Conservation (phyloP, 1,139 yeast species). For the Blastobotrys indianensis region DNA sequence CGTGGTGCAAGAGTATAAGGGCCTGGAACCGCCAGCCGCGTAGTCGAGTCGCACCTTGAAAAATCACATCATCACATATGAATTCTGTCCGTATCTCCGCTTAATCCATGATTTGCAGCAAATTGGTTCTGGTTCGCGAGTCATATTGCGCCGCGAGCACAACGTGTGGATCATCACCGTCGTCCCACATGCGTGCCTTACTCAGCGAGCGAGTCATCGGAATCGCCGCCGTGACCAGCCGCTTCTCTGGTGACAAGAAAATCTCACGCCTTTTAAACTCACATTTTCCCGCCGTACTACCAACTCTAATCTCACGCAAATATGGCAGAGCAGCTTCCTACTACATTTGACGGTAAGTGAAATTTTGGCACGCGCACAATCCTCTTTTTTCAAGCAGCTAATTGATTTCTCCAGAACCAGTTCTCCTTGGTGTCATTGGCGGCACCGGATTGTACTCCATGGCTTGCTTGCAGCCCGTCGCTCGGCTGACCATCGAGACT, state of each 20-base stretch:
- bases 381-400: background rate
- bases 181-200: too few species aligned
- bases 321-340: conserved; percentile 13
- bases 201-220: too few species aligned
- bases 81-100: background rate
- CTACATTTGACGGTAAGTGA: conserved; percentile 20
- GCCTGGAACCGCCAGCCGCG: conserved; percentile 43
- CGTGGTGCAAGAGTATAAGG: conserved; percentile 66
- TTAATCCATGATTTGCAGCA: background rate
- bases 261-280: too few species aligned
- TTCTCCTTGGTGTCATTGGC: conserved; percentile 84
- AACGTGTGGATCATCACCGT: too few species aligned
- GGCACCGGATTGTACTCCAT: conserved; percentile 96
- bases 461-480: conserved; percentile 78
- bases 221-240: too few species aligned
- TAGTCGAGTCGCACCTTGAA: background rate
- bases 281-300: too few species aligned
- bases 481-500: conserved; percentile 69
- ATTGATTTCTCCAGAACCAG: conserved; percentile 42
- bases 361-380: background rate
- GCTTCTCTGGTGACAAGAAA: too few species aligned
- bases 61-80: too few species aligned
- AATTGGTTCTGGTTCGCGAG: background rate
- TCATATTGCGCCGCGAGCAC: background rate
- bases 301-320: too few species aligned